Base-by-base conservation (phyloP, 2,329 filamentous ascomycete genomes). In the Diaporthe sp. region DNA sequence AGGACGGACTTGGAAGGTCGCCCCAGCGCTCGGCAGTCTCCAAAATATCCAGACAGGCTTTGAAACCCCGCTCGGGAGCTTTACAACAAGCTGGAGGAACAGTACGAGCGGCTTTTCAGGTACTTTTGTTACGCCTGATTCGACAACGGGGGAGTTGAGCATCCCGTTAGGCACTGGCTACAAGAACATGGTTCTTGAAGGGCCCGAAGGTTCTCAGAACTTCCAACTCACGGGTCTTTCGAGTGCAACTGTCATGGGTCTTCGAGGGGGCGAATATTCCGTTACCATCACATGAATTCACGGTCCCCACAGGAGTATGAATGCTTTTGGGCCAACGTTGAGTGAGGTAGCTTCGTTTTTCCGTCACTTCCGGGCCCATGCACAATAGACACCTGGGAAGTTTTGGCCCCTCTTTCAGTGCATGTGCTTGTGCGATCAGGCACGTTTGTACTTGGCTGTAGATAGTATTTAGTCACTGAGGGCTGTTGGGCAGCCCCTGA, bases 1-100 rank as follows among this genome's bases (percentile, higher is more conserved):
- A 8, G 72, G 72, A 1, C 38, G 3, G 17, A 45, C 54, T 35
- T 74, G 72, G 72, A 15, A 28, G 2, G 64, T 74, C 3, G 64
- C 55, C 19, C 72, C 72, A 10, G 38, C 35, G 17, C 25, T 74
- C 55, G 72, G 72, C 55, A 35, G 64, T n/a, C 28, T 74, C 54
- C 10, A 19, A 47, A 69, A 8, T 22, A 42, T 71, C 1, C 54
- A 64, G 35, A 67, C 72, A 10, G 40, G 72, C 4, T 74, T 45
- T 40, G 45, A n/a, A 9, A 47, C 57, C 13, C 72, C 67, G 15
- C 25, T 33, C 6, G 72, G 72, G 2, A 17, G n/a, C 45, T 74
- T n/a, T 60, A 10, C 30, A 64, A 69, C n/a, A n/a, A 40, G 64
- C 61, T 54, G 15, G 52, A 58, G 17, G 1, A 57, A 57, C 54